Conservation (phyloP, 139 green algal genomes). For the Haematococcus lacustris region DNA sequence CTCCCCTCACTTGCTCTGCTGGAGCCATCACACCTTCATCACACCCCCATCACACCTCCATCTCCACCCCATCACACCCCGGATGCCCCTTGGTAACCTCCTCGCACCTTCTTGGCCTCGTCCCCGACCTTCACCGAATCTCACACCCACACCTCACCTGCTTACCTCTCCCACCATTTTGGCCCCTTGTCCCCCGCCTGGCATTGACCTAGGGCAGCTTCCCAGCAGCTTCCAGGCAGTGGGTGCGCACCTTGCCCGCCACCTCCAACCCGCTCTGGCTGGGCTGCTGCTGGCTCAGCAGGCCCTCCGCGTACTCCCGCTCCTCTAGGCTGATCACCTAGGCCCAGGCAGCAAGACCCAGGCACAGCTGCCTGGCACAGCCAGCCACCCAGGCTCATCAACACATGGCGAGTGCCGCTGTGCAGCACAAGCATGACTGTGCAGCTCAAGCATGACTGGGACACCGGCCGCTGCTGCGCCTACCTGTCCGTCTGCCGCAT, state of each 20-base stretch:
- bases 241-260: neutral
- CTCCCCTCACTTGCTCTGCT: neutral
- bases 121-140: neutral
- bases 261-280: neutral
- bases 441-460: neutral
- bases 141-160: neutral
- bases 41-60: neutral
- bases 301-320: slow-evolving; percentile 24
- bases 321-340: slow-evolving; percentile 43
- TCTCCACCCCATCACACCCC: neutral
- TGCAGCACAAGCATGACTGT: neutral
- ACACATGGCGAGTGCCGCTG: neutral
- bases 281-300: slow-evolving; percentile 12
- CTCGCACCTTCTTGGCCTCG: neutral
- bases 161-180: neutral
- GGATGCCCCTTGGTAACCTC: neutral
- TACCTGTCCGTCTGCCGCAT: slow-evolving; percentile 37
- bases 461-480: neutral
- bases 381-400: neutral
- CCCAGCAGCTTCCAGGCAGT: no score
- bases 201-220: no score
- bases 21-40: neutral
- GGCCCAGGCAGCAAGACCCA: neutral
- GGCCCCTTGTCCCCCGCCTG: no score
- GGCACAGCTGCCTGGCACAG: neutral